Base-by-base conservation (phyloP, 2,329 filamentous ascomycete genomes). In the Fusarium transvaalense region DNA sequence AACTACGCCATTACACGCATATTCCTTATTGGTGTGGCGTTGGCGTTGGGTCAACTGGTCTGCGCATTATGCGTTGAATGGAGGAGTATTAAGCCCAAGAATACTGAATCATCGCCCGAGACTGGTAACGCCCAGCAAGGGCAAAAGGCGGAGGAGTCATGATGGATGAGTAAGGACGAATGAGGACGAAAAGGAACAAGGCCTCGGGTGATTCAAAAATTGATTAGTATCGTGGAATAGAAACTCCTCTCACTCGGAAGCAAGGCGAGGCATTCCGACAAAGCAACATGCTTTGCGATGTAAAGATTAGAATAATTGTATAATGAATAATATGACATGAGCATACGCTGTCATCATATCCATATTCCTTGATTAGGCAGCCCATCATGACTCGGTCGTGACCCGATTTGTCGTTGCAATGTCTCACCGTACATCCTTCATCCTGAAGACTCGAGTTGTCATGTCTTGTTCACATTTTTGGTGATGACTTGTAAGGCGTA, bases 21-120 rank as follows among this genome's bases (percentile, higher is more conserved):
- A 5, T 93, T 91, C 74, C 84, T 91, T 59, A 86, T 89, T 2
- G 83, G 83, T 6, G 80, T 89, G 52, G 90, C 85, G 0, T 78
- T 91, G 64, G 82, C 85, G 0, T 77, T 83, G 8, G 73, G 86
- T 3, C 85, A 86, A 13, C 80, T 92, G 9, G n/a, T 90, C 12
- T 88, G 85, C 10, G 83, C 86, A 0, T 72, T 86, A 4, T 84
- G 83, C 23, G 84, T 92, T 69, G 85, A 92, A 76, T 92, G 90
- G 90, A 88, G 82, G 75, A 89, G 81, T 67, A 88, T 92, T 73
- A 92, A 91, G 82, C 62, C 62, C 13, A 87, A 86, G 72, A 56
- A 86, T 72, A 53, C 29, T 6, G 71, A 74, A 62, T 62, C 54
- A 32, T 57, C 52, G 6, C 43, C 56, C 10, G 52, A 53, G 31